Evolutionary conservation across 176 grass and related monocot genomes (phyloP).

Genomic region (Ananas comosus): DNA sequence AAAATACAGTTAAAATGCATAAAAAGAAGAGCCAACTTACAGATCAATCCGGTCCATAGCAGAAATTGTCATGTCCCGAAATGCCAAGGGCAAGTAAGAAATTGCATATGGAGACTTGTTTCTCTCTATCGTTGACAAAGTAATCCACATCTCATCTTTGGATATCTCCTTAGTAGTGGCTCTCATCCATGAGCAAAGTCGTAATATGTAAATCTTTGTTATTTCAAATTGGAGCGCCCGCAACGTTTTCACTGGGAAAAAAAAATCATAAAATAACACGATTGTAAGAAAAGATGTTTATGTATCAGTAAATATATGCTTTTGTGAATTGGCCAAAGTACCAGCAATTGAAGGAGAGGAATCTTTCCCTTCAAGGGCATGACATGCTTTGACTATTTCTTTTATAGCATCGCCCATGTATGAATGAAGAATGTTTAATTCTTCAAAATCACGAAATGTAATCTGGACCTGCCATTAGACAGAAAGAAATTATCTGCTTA

Average conservation of each 20-base stretch:
- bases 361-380: conserved; percentile 84
- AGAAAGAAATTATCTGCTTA: background rate
- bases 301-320: conserved; percentile 2
- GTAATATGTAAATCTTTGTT: conserved; percentile 85
- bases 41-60: conserved; percentile 78
- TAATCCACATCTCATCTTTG: conserved; percentile 78
- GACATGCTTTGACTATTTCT: conserved; percentile 84
- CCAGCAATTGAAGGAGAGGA: conserved; percentile 76
- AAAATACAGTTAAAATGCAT: background rate
- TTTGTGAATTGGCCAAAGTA: conserved; percentile 30
- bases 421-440: conserved; percentile 73
- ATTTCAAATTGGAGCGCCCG: conserved; percentile 72
- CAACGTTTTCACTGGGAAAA: conserved; percentile 63
- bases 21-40: conserved; percentile 35
- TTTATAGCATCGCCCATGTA: conserved; percentile 81
- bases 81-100: conserved; percentile 87
- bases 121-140: conserved; percentile 77
- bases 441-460: conserved; percentile 94
- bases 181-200: conserved; percentile 90
- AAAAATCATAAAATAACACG: conserved; percentile 38
- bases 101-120: conserved; percentile 94
- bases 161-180: conserved; percentile 74
- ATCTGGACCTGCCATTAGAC: conserved; percentile 61
- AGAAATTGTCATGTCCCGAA: conserved; percentile 60
- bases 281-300: conserved; percentile 4